These are phyloP conservation scores for Infundibulicybe gibba DNA, from an alignment of 768 basidiomycete genomes.

Conservation along the genomic window DNA sequence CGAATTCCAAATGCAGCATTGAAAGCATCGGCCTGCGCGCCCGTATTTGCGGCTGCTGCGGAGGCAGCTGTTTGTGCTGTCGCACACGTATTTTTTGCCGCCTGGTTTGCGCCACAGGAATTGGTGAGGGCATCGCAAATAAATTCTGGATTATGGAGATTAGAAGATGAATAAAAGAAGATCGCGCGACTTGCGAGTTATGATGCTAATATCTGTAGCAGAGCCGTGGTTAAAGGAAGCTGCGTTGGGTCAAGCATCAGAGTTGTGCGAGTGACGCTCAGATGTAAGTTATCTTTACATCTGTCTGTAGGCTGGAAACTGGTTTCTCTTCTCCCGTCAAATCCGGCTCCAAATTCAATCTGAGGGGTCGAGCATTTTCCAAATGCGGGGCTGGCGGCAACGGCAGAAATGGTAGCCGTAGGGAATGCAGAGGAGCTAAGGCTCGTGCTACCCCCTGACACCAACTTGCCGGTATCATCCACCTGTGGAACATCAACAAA, in stretches of 20 bases:
- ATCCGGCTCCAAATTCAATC: conserved; percentile 52
- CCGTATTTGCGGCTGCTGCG: conserved; percentile 36
- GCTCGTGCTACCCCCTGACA: conserved; percentile 12
- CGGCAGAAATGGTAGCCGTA: conserved; percentile 10
- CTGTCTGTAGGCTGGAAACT: conserved; percentile 49
- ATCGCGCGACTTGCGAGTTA: conserved; percentile 34
- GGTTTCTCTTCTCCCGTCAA: conserved; percentile 52
- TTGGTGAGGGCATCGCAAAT: conserved; percentile 56
- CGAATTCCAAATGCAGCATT: conserved; percentile 52
- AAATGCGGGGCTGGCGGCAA: conserved; percentile 24
- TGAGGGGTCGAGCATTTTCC: conserved; percentile 50
- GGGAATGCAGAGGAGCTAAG: conserved; percentile 14
- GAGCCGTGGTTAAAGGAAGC: conserved; percentile 54
- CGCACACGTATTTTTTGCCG: conserved; percentile 47
- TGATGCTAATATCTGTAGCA: conserved; percentile 57
- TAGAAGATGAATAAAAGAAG: neutral
- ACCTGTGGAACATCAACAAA: conserved; percentile 34
- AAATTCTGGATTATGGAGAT: conserved; percentile 22
- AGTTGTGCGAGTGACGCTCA: neutral
- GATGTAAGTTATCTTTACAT: conserved; percentile 20
- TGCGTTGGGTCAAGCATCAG: conserved; percentile 5
- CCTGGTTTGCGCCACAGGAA: conserved; percentile 49
- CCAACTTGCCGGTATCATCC: conserved; percentile 33
- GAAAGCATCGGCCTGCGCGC: conserved; percentile 60
- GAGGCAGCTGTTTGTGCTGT: conserved; percentile 37